Base-by-base conservation (phyloP, 2,329 filamentous ascomycete genomes). In the Mariannaea elegans region DNA sequence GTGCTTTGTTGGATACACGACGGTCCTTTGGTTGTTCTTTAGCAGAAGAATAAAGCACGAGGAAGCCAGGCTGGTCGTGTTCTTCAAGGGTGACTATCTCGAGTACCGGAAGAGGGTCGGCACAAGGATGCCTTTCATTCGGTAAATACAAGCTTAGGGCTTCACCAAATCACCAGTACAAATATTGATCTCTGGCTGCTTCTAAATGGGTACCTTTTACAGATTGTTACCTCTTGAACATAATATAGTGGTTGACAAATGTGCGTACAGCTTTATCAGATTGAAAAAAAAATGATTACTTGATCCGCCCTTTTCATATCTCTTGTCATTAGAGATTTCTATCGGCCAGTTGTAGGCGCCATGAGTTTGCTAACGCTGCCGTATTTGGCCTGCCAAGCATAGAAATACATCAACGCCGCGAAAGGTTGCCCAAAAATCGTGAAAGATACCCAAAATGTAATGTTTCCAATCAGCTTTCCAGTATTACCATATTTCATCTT, bases 321-420 rank as follows among this genome's bases (percentile, higher is more conserved):
- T n/a, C n/a, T n/a, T n/a, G n/a, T n/a, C n/a, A n/a, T n/a, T n/a
- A n/a, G n/a, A 29, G 38, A 12, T 19, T 39, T 23, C 56, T 42
- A 71, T 42, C 21, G 50, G 14, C 46, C 44, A n/a, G 41, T 41
- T 14, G 52, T 48, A 19, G 62, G 59, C 3, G 61, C 32, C 64
- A 73, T 65, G 49, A 75, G 73, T 66, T 78, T 81, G 65, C 85
- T 92, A 19, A 94, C 90, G 70, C 90, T 93, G 12, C 95, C 95
- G 74, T 97, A 97, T 80, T 98, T 98, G 55, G 93, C 93, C 78
- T 98, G 94, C 94, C 95, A 99, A 1, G 94, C 94, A 74, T 98
- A 98, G 76, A 97, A 99, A 76, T 99, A 99, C 74, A 97, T 83
- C 61, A 99, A 80, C 1, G 93, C 94, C 1, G 93, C 95, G 68